phyloP scores from a whole-genome alignment of 1,284 basidiomycete species.

The Moesziomyces sp. region DNA sequence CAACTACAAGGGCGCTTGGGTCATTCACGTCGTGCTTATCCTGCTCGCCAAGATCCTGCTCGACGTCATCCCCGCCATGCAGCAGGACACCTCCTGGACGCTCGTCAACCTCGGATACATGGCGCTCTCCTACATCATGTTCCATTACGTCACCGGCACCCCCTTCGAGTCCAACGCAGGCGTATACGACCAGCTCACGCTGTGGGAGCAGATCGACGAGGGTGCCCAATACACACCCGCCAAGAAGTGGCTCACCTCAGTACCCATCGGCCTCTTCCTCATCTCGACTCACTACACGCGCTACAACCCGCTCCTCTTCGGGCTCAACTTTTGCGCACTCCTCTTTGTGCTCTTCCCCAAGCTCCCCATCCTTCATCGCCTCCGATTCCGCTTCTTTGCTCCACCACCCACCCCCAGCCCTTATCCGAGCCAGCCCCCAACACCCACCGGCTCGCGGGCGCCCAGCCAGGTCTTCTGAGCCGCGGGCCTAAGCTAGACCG shows the following conservation, averaged over 20 bases:
- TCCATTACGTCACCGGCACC: conserved; percentile 96
- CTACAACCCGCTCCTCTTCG: conserved; percentile 85
- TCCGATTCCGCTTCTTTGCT: conserved; percentile 50
- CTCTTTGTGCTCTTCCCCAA: conserved; percentile 91
- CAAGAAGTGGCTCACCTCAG: conserved; percentile 94
- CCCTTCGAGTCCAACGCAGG: conserved; percentile 90
- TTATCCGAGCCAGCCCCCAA: conserved; percentile 51
- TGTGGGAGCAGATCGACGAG: conserved; percentile 99
- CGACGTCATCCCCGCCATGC: conserved; percentile 93
- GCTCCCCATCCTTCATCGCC: conserved; percentile 76
- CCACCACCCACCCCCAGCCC: conserved; percentile 46
- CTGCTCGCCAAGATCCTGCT: conserved; percentile 88
- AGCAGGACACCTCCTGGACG: conserved; percentile 94
- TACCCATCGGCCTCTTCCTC: conserved; percentile 93
- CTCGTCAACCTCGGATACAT: conserved; percentile 92
- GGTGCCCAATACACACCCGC: conserved; percentile 98
- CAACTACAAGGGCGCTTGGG: conserved; percentile 95
- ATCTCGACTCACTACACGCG: conserved; percentile 95
- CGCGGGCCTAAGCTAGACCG: too few relatives aligned
- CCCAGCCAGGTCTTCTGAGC: conserved; percentile 22
- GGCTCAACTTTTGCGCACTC: conserved; percentile 87
- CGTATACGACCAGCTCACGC: conserved; percentile 94
- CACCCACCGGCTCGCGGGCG: conserved; percentile 44
- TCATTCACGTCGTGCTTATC: conserved; percentile 95
- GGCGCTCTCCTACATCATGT: conserved; percentile 95